Evolutionary conservation across 768 basidiomycete genomes (phyloP).

Genomic region (Termitomyces heimii): DNA sequence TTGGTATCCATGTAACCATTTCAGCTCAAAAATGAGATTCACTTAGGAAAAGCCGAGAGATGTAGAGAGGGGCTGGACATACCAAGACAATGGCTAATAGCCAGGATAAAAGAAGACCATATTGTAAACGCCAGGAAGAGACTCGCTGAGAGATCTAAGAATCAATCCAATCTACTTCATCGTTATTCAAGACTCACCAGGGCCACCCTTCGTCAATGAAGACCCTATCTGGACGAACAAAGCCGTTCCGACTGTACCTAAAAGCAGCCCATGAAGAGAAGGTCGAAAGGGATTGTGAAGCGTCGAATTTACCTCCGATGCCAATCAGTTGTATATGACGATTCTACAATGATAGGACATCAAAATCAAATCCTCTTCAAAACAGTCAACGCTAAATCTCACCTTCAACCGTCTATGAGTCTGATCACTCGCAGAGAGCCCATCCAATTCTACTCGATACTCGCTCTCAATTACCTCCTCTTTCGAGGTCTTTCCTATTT

Average conservation of each 20-base stretch:
- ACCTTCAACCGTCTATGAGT: constrained; percentile 36
- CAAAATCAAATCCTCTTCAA: not conserved
- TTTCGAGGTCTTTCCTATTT: not conserved
- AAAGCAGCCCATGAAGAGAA: constrained; percentile 3
- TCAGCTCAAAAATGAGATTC: constrained; percentile 40
- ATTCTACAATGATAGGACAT: constrained; percentile 21
- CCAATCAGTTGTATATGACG: constrained; percentile 50
- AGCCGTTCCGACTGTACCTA: constrained; percentile 70
- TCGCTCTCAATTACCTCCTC: constrained; percentile 2
- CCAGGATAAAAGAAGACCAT: constrained; percentile 44
- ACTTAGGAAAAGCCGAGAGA: not conserved
- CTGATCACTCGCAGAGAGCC: constrained; percentile 19
- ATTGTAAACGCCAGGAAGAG: constrained; percentile 44
- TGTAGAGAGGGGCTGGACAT: constrained; percentile 8
- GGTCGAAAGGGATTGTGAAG: not conserved
- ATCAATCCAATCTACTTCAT: not conserved
- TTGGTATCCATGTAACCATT: constrained; percentile 80
- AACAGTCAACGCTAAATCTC: not conserved
- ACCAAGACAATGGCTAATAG: constrained; percentile 43
- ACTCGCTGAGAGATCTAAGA: constrained; percentile 25
- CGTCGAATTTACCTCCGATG: constrained; percentile 32
- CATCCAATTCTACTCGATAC: constrained; percentile 11
- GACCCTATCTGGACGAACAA: constrained; percentile 71
- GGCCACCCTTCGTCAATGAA: constrained; percentile 55
- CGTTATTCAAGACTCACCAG: constrained; percentile 30